A percentile compares a stretch with the other conserved stretches of the same genome.
Evolutionary conservation across 345 rosid genomes (phyloP).

Genomic region (Aquilaria yunnanensis): DNA sequence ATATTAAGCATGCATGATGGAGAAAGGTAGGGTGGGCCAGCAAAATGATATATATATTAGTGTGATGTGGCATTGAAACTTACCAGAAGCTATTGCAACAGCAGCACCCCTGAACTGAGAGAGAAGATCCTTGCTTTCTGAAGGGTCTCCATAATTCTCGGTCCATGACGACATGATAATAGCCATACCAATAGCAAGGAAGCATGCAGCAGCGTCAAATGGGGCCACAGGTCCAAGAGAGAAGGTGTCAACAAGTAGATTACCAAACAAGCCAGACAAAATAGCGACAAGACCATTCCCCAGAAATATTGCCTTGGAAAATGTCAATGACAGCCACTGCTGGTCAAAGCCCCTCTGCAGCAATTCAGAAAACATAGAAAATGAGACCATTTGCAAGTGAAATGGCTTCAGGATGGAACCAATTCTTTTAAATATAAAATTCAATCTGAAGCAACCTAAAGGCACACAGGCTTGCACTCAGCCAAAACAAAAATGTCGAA

Average conservation of each 20-base stretch:
- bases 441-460: background rate
- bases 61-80: conserved; percentile 12
- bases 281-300: conserved; percentile 95
- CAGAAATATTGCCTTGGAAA: conserved; percentile 92
- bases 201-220: conserved; percentile 92
- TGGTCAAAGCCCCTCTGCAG: conserved; percentile 82
- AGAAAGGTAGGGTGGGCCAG: background rate
- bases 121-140: conserved; percentile 87
- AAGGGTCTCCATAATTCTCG: conserved; percentile 85
- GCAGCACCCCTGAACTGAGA: conserved; percentile 94
- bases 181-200: conserved; percentile 92
- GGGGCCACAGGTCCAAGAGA: conserved; percentile 98
- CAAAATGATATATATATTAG: conserved; percentile 9
- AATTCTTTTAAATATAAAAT: no score
- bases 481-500: background rate
- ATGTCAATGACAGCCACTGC: conserved; percentile 86
- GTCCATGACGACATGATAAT: conserved; percentile 76
- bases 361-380: conserved; percentile 6
- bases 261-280: conserved; percentile 76
- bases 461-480: background rate
- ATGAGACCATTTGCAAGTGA: no score
- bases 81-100: conserved; percentile 93
- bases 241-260: conserved; percentile 69
- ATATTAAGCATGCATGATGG: background rate
- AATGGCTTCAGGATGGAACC: no score